Base-by-base conservation (phyloP, 1,139 yeast species). In the Yamadazyma oceani region DNA sequence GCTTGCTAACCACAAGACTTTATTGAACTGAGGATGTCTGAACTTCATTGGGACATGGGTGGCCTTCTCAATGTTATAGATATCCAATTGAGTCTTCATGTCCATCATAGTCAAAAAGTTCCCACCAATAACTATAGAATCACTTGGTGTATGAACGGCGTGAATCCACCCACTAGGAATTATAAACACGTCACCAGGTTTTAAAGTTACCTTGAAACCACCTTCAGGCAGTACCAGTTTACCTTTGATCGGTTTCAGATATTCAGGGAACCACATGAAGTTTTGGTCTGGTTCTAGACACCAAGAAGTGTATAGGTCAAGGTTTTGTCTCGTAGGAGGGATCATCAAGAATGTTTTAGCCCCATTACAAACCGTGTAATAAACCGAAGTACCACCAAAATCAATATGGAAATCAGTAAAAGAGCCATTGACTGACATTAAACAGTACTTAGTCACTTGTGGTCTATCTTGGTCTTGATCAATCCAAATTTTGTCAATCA, bases 91-190 rank as follows among this genome's bases (percentile, higher is more conserved):
- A 46, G 73, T 80, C 10, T 65, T 62, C 49, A 87, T 61, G 50
- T 84, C 82, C 42, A 78, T 63, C 31, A 79, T 55, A 0, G 95
- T 86, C 23, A 89, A 62, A 55, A 81, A 89, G 55, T 89, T 89
- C 0, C 97, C 96, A 2, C 97, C 96, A 39, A 89, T 78, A 2
- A 89, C 89, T 2, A 88, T 63, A 0, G 95, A 79, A 53, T 89
- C 96, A 14, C 66, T 64, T 0, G 95, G 94, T 0, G 96, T 88
- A 52, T 80, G 80, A 0, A 89, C 97, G 0, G 94, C 83, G 59
- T 89, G 97, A 36, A 89, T 88, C 95, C 96, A 89, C 0, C 96
- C 96, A 36, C 95, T 80, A 2, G 97, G 96, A 12, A 89, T 83
- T 12, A 88, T 69, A 58, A 89, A 73, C 17, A 88, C 72, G 55